These are phyloP conservation scores for Heliamphora pulchella DNA, from an alignment of 179 eudicot genomes.

Conservation along the genomic window DNA sequence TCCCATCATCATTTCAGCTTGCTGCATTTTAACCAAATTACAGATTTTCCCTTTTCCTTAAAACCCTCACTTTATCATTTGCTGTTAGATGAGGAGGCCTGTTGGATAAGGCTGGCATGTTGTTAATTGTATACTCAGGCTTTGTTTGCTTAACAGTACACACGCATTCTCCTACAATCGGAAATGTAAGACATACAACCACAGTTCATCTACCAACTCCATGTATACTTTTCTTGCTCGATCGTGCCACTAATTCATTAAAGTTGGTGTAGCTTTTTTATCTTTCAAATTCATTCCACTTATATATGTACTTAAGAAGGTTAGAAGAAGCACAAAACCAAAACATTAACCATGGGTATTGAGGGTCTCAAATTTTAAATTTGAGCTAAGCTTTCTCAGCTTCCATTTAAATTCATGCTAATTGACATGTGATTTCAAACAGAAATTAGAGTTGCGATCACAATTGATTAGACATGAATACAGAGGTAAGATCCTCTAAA, in stretches of 20 bases:
- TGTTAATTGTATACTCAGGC: not conserved
- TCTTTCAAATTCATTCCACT: too few species aligned
- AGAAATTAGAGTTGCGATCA: not conserved
- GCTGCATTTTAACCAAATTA: not conserved
- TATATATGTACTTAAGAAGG: not conserved
- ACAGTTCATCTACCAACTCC: not conserved
- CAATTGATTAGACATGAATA: not conserved
- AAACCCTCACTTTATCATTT: not conserved
- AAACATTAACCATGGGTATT: not conserved
- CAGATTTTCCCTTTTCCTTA: not conserved
- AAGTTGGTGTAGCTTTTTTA: not conserved
- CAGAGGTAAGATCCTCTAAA: not conserved
- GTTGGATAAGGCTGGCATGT: not conserved
- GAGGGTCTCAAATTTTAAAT: not conserved
- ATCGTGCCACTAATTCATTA: not conserved
- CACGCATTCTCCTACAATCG: not conserved
- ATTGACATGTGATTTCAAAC: not conserved
- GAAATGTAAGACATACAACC: not conserved
- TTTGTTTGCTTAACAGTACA: not conserved
- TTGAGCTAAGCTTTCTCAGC: not conserved
- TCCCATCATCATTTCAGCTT: not conserved
- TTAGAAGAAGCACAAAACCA: not conserved
- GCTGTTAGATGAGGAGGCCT: not conserved
- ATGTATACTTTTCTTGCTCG: too few species aligned
- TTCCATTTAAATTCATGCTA: not conserved